phyloP scores from a whole-genome alignment of 2,329 filamentous ascomycete species.

The Aureobasidium musti region DNA sequence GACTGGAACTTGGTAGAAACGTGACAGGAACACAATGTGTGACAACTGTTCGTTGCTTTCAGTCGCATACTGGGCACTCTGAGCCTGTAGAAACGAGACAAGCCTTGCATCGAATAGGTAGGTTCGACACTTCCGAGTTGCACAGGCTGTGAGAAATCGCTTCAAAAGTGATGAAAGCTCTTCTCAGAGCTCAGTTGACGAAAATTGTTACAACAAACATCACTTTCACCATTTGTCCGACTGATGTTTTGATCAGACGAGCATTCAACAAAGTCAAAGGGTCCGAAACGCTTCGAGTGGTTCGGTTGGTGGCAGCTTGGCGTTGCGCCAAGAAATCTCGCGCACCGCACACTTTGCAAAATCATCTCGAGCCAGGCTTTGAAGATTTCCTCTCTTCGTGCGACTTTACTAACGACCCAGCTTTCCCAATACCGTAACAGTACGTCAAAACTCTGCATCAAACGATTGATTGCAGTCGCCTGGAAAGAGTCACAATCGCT shows the following conservation, averaged over 20 bases:
- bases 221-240: background rate
- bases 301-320: conserved; percentile 19
- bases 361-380: background rate
- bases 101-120: too few species aligned
- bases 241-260: background rate
- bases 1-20: too few species aligned
- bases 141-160: too few species aligned
- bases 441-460: conserved; percentile 16
- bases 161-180: too few species aligned
- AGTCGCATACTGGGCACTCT: too few species aligned
- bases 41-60: too few species aligned
- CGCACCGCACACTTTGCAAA: conserved; percentile 1
- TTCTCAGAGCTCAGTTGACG: background rate
- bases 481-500: conserved; percentile 12
- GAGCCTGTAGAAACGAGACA: too few species aligned
- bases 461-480: conserved; percentile 1
- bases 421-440: conserved; percentile 21
- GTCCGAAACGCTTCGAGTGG: background rate
- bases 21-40: background rate
- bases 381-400: conserved; percentile 10
- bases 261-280: background rate
- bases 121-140: too few species aligned
- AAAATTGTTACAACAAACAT: background rate
- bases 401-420: conserved; percentile 29
- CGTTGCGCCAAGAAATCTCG: conserved; percentile 8